Evolutionary conservation across 495 filamentous ascomycete genomes (phyloP).

Genomic region (Hypoxylon intermedium): DNA sequence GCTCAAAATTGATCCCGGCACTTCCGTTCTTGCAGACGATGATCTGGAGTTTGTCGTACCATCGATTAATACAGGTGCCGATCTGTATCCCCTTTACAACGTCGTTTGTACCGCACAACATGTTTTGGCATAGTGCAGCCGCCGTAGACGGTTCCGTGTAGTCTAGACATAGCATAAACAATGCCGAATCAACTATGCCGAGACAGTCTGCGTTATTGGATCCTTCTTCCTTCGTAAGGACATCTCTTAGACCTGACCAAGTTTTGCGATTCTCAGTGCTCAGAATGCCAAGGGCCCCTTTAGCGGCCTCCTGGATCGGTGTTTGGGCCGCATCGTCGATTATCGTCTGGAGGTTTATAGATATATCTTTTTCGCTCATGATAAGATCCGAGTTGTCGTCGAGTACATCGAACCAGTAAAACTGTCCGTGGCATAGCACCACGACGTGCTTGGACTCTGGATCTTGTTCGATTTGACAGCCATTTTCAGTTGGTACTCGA

Average conservation of each 20-base stretch:
- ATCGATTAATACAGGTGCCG: constrained; percentile 96
- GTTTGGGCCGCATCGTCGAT: constrained; percentile 87
- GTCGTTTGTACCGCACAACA: constrained; percentile 94
- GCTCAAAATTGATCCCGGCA: constrained; percentile 98
- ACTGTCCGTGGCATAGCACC: constrained; percentile 94
- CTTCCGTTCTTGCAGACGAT: constrained; percentile 99
- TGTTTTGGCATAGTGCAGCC: constrained; percentile 89
- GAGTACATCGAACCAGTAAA: constrained; percentile 98
- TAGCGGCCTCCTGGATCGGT: constrained; percentile 91
- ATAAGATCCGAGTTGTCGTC: constrained; percentile 94
- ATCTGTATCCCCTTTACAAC: constrained; percentile 93
- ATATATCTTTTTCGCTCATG: constrained; percentile 95
- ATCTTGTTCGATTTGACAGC: constrained; percentile 95
- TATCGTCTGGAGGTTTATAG: constrained; percentile 90
- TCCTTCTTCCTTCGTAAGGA: constrained; percentile 81
- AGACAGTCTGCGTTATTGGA: constrained; percentile 96
- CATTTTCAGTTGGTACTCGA: constrained; percentile 91
- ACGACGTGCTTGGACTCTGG: constrained; percentile 87
- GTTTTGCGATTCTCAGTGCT: constrained; percentile 96
- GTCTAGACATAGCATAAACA: constrained; percentile 92
- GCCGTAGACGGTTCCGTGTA: constrained; percentile 82
- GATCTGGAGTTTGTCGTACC: constrained; percentile 99
- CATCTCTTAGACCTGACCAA: constrained; percentile 90
- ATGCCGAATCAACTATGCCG: constrained; percentile 89
- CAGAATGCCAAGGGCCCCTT: constrained; percentile 89